Evolutionary conservation across 345 rosid species (phyloP).

Genomic region (Schrenkiella parvula): DNA sequence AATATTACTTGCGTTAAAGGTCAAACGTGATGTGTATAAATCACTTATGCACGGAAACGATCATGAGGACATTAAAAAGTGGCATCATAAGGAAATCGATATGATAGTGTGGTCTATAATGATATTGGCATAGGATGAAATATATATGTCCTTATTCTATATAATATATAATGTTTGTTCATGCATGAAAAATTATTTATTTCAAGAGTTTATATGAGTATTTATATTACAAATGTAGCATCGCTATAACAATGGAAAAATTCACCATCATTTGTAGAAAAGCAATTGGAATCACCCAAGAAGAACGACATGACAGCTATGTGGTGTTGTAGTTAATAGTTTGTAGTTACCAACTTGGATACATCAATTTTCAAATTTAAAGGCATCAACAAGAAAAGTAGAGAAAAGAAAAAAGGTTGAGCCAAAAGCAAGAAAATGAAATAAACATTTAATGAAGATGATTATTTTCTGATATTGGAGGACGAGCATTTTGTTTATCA

Average conservation of each 20-base stretch:
- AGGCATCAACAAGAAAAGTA: constrained; percentile 20
- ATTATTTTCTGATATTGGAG: constrained; percentile 11
- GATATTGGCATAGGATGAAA: neutral
- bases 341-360: constrained; percentile 14
- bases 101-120: neutral
- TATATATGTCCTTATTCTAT: neutral
- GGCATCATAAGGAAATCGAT: neutral
- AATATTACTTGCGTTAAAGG: neutral
- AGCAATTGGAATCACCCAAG: neutral
- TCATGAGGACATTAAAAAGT: constrained; percentile 3
- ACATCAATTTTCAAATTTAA: constrained; percentile 23
- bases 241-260: neutral
- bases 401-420: constrained; percentile 18
- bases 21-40: neutral
- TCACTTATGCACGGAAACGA: neutral
- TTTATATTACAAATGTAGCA: neutral
- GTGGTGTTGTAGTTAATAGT: neutral
- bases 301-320: constrained; percentile 1
- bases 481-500: constrained; percentile 12
- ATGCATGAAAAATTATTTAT: neutral
- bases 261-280: neutral
- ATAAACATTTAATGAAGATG: neutral
- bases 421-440: constrained; percentile 25
- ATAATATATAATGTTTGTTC: neutral
- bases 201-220: neutral